Base-by-base conservation (phyloP, 2,329 filamentous ascomycete species). In the Alternaria longipes region DNA sequence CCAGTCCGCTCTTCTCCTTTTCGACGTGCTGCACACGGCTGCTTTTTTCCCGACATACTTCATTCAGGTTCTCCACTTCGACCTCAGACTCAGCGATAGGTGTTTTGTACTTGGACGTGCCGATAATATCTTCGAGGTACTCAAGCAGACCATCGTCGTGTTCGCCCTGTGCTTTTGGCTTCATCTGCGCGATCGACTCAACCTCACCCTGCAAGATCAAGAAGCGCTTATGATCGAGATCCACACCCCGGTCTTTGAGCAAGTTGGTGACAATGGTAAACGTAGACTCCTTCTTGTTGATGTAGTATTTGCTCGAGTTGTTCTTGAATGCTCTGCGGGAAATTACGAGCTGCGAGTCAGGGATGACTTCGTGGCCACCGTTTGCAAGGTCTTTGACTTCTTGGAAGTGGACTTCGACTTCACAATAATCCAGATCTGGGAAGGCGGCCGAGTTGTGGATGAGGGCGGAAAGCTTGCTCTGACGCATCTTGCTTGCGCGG, bases 121-220 rank as follows among this genome's bases (percentile, higher is more conserved):
- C 95, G 71, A 99, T 98, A 63, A 99, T 99, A 74, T 99, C 95
- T 78, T 99, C 95, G 0, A 99, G 87, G 67, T 99, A 99, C 78
- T 99, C 95, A 18, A 99, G 85, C 4, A 99, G 86, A 12, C 95
- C 95, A 73, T 99, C 95, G 63, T 99, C 95, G 74, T 98, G 94
- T 78, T 99, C 95, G 70, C 92, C 94, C 42, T 87, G 90, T 4
- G 96, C 95, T 79, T 99, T 99, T 18, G 96, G 86, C 80, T 99
- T 99, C 95, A 99, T 99, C 80, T 98, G 95, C 7, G 95, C 94
- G 75, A 99, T 99, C 0, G 94, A 97, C 79, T 99, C 95, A 60
- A 99, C 95, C 78, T 99, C 95, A 74, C 95, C 95, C 79, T 99
- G 95, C 11, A 99, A 83, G 74, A 99, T 99, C 55, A 99, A 82